Evolutionary conservation across 257 asterid species (phyloP), one percentile per base, ranked within the genome.

Genomic region (Scutellaria galericulata): DNA sequence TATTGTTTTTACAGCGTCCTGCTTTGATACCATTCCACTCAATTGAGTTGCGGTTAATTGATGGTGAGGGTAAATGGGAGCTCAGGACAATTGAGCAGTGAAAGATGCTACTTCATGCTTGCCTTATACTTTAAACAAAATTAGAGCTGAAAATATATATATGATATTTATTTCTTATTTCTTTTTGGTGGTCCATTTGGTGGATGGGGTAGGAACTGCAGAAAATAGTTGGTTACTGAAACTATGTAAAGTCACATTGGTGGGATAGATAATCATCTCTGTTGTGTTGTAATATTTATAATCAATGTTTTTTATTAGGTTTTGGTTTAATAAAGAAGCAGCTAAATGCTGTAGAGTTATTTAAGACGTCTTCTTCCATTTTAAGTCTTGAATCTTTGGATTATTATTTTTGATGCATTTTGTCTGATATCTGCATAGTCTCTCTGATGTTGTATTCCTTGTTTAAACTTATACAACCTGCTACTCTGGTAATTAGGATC

Each of bases 61-160:
- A 95, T 22, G 99, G 99, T 7, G 99, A 95, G 89, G 99, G 99
- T 61, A 90, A 88, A 77, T 95, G 99, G 99, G 98, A 95, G 80
- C 95, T 95, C 53, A 98, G 96, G 39, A 84, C 91, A 39, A 92
- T 95, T 62, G 81, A 82, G 78, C 88, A 81, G 70, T 88, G 63
- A 65, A 40, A 59, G 73, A 39, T 71, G 72, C 78, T 58, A 60
- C 61, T 63, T 3, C 47, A 27, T 37, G 57, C 72, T 55, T 42
- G 8, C 31, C 50, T 46, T 81, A 70, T 67, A 72, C 51, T 24
- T 64, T 41, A 61, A 41, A 52, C 51, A 48, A 66, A 67, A 41
- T 44, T 64, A 70, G 75, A 64, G 56, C 50, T 53, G 54, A 58
- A 69, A 55, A 68, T 44, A 61, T 46, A 64, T 60, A 46, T 51